Base-by-base conservation (phyloP, 2,329 filamentous ascomycete species). In the Sporothrix humicola region DNA sequence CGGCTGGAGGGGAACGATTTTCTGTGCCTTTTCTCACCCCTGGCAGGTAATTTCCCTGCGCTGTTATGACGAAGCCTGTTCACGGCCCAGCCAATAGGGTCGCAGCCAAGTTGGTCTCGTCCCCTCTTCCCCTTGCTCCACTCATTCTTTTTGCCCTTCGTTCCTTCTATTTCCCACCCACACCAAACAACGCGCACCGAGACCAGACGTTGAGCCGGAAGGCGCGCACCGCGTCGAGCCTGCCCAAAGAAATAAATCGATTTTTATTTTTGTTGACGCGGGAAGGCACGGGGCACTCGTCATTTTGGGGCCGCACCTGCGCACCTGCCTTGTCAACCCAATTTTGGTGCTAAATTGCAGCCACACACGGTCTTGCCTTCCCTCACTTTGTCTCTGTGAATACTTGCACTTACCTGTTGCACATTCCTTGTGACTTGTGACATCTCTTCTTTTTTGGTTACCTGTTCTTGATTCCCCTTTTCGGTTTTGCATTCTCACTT, bases 141-240 rank as follows among this genome's bases (percentile, higher is more conserved):
- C 63, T 68, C 42, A 12, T 68, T 68, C 48, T 66, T 65, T 63
- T n/a, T 46, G 50, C 20, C 63, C 71, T 66, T 68, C 63, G 52
- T 69, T 70, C 66, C 66, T 73, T 73, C 69, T 44, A 61, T 72
- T 72, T 63, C 58, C 72, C 56, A 70, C 42, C 72, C 37, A 59
- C 20, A 63, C 37, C 65, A 6, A 13, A 52, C 61, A 56, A 37
- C 59, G 66, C 61, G 42, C 46, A 58, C 52, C 52, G n/a, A 58
- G 31, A 37, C 31, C 31, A 37, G 31, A 46, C 17, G 42, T 50
- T 69, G 23, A 71, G 37, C 26, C 50, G 68, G 72, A 69, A 74
- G 69, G 69, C 73, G 73, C 73, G 73, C 61, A 71, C 69, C 72
- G 72, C 72, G 72, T 73, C 69, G 68, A 71, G 72, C 59, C 59